Percentiles rank a stretch among this genome's conserved stretches.
Conservation (phyloP, 441 rosid genomes). For the Syzygium syzygioides region DNA sequence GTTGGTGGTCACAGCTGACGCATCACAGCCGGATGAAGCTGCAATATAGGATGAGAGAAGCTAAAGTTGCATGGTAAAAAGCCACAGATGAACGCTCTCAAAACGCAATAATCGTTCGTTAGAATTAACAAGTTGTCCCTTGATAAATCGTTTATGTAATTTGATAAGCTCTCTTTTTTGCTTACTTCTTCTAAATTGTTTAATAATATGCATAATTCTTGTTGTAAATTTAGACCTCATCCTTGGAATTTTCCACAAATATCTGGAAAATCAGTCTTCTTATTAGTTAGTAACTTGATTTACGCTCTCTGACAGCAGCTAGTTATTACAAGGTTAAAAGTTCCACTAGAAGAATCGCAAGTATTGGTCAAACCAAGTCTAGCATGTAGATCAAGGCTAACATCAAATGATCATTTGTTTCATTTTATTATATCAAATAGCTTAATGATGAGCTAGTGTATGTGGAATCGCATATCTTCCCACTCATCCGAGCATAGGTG, state of each 20-base stretch:
- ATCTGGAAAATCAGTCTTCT: neutral
- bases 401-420: no score
- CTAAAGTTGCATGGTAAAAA: neutral
- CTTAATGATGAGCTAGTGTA: neutral
- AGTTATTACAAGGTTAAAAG: no score
- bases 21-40: neutral
- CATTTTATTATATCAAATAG: neutral
- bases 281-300: neutral
- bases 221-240: neutral
- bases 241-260: neutral
- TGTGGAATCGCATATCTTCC: neutral
- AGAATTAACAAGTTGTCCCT: neutral
- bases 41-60: neutral
- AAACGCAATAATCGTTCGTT: neutral
- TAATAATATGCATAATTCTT: neutral
- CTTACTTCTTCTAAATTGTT: neutral
- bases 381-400: neutral
- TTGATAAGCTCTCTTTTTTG: neutral
- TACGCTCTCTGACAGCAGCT: neutral
- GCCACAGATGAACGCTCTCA: neutral
- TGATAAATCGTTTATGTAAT: neutral
- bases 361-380: neutral
- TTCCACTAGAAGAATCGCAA: neutral
- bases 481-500: neutral
- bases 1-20: conserved; percentile 1